These are phyloP conservation scores for Ogataea thermomethanolica DNA, from an alignment of 805 yeast genomes.

Conservation along the genomic window DNA sequence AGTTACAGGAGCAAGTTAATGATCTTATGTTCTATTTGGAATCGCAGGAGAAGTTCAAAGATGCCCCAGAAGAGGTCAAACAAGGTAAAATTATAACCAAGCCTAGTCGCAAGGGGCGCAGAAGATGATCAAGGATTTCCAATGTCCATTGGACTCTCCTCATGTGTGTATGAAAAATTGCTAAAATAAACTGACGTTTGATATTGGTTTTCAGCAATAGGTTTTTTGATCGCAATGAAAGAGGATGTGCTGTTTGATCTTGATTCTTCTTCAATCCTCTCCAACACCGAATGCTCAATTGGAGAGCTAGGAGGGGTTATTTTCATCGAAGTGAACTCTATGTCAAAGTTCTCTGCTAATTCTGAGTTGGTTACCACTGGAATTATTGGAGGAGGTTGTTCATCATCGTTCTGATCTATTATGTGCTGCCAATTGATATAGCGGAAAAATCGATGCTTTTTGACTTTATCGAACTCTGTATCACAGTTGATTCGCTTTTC, in stretches of 20 bases:
- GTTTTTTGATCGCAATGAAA: conserved; percentile 31
- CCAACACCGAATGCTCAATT: conserved; percentile 25
- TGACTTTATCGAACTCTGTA: conserved; percentile 49
- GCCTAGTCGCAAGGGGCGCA: conserved; percentile 16
- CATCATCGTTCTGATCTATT: conserved; percentile 42
- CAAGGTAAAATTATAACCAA: conserved; percentile 62
- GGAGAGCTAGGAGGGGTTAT: conserved; percentile 41
- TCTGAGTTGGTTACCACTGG: conserved; percentile 80
- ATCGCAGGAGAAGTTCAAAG: conserved; percentile 65
- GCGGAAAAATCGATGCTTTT: conserved; percentile 72
- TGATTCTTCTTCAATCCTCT: conserved; percentile 27
- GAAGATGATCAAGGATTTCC: conserved; percentile 1
- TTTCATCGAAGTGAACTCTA: conserved; percentile 71
- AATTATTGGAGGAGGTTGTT: conserved; percentile 78
- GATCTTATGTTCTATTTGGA: conserved; percentile 82
- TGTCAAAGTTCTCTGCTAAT: conserved; percentile 80
- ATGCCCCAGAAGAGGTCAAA: conserved; percentile 66
- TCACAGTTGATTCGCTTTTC: conserved; percentile 59
- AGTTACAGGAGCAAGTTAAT: conserved; percentile 57
- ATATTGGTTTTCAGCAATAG: conserved; percentile 22
- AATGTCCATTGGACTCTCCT: conserved; percentile 10
- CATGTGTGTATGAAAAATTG: conserved; percentile 32
- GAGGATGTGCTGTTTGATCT: conserved; percentile 33
- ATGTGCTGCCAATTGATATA: conserved; percentile 67
- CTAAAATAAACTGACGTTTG: conserved; percentile 33